phyloP scores from a whole-genome alignment of 2,329 filamentous ascomycete species.

The Ceratocystis alfenasii region DNA sequence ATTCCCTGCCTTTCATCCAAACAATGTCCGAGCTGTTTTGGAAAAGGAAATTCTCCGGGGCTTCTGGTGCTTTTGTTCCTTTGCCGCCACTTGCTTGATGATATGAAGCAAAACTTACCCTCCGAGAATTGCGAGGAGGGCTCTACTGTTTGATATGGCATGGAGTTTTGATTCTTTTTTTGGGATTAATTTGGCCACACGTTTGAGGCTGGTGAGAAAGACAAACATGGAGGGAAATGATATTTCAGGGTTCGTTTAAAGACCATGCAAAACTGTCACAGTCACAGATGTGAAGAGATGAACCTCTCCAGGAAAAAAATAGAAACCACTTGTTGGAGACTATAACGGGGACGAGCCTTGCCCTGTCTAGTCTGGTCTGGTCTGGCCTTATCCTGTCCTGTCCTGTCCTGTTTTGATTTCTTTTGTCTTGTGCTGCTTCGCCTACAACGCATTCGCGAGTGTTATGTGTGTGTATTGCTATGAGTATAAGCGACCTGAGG shows the following conservation, averaged over 20 bases:
- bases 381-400: too few species aligned
- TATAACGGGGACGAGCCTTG: neutral
- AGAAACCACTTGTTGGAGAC: neutral
- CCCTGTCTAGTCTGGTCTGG: too few species aligned
- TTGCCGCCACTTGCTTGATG: neutral
- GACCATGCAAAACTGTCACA: slow-evolving; percentile 7
- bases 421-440: too few species aligned
- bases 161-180: neutral
- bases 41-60: neutral
- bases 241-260: slow-evolving; percentile 3
- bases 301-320: neutral
- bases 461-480: too few species aligned
- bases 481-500: too few species aligned
- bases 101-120: neutral
- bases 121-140: neutral
- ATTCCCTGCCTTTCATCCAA: slow-evolving; percentile 5
- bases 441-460: too few species aligned
- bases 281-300: slow-evolving; percentile 9
- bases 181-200: neutral
- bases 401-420: too few species aligned
- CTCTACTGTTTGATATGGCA: neutral
- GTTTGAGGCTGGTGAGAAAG: slow-evolving; percentile 1
- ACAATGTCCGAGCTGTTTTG: slow-evolving; percentile 5
- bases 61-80: neutral
- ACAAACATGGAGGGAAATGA: neutral